Evolutionary conservation across 805 yeast species (phyloP).

Genomic region (Candida lessepsii): DNA sequence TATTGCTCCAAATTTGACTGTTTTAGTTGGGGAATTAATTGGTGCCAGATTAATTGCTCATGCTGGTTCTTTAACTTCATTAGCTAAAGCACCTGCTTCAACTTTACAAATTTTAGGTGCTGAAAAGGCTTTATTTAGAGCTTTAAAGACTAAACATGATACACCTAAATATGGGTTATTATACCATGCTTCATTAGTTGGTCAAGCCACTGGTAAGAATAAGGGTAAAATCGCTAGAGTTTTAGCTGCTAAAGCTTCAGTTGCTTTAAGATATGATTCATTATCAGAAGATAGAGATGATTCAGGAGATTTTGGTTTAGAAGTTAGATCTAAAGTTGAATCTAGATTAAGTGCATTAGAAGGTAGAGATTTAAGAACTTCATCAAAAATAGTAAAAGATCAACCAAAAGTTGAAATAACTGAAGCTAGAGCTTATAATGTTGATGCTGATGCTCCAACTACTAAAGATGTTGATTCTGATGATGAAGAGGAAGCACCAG

Average conservation of each 20-base stretch:
- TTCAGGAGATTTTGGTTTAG: slow-evolving; percentile 88
- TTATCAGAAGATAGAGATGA: slow-evolving; percentile 96
- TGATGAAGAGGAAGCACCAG: slow-evolving; percentile 22
- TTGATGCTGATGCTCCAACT: slow-evolving; percentile 82
- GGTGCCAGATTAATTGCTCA: slow-evolving; percentile 99
- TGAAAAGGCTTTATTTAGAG: slow-evolving; percentile 98
- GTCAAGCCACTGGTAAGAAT: slow-evolving; percentile 97
- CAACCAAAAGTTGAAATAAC: slow-evolving; percentile 83
- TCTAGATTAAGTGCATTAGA: slow-evolving; percentile 90
- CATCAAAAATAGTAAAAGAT: slow-evolving; percentile 77
- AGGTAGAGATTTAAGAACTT: slow-evolving; percentile 93
- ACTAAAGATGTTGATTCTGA: slow-evolving; percentile 30
- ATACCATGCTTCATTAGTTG: slow-evolving; percentile 95
- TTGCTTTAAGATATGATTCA: slow-evolving; percentile 94
- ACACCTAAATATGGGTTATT: slow-evolving; percentile 97
- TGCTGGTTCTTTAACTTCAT: slow-evolving; percentile 89
- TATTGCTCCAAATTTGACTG: slow-evolving; percentile 95
- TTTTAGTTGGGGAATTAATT: slow-evolving; percentile 94
- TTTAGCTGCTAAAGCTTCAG: slow-evolving; percentile 97
- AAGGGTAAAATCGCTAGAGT: slow-evolving; percentile 99
- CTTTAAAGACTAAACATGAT: slow-evolving; percentile 96
- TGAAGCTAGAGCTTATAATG: slow-evolving; percentile 86
- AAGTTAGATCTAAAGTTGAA: slow-evolving; percentile 91
- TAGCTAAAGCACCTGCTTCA: slow-evolving; percentile 98
- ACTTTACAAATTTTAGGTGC: slow-evolving; percentile 98